These are phyloP conservation scores for Suhomyces chickasaworum DNA, from an alignment of 1,139 yeast species.

Conservation along the genomic window DNA sequence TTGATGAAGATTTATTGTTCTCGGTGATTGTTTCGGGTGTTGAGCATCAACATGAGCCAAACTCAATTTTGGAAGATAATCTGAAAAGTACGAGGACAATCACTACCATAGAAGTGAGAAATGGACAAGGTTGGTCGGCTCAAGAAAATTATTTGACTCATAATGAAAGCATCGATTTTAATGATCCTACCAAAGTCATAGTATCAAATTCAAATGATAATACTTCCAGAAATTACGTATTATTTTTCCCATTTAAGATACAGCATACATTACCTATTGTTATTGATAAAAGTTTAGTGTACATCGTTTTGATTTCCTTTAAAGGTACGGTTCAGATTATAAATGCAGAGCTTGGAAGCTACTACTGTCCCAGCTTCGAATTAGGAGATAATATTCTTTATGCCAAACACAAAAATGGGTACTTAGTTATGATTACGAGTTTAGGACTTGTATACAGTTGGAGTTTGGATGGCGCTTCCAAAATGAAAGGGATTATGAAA, in stretches of 20 bases:
- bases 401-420: constrained; percentile 52
- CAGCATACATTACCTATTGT: constrained; percentile 45
- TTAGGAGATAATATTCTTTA: constrained; percentile 59
- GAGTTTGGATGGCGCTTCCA: constrained; percentile 30
- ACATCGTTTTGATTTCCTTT: constrained; percentile 68
- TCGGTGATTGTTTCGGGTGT: constrained; percentile 38
- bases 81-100: constrained; percentile 7
- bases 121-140: constrained; percentile 46
- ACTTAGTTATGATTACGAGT: constrained; percentile 56
- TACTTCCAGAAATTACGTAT: constrained; percentile 24
- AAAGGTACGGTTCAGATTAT: constrained; percentile 72
- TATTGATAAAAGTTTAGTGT: constrained; percentile 30
- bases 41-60: constrained; percentile 20
- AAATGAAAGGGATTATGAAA: constrained; percentile 27
- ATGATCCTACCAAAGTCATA: constrained; percentile 47
- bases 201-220: constrained; percentile 28
- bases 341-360: constrained; percentile 59
- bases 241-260: constrained; percentile 46
- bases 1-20: constrained; percentile 44
- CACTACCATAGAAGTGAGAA: constrained; percentile 42
- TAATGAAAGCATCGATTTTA: constrained; percentile 39
- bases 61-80: constrained; percentile 11
- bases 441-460: constrained; percentile 53
- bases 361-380: constrained; percentile 53
- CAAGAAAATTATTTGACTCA: constrained; percentile 33